These are phyloP conservation scores for Neurospora cerealis DNA, from an alignment of 495 filamentous ascomycete species.

Conservation along the genomic window DNA sequence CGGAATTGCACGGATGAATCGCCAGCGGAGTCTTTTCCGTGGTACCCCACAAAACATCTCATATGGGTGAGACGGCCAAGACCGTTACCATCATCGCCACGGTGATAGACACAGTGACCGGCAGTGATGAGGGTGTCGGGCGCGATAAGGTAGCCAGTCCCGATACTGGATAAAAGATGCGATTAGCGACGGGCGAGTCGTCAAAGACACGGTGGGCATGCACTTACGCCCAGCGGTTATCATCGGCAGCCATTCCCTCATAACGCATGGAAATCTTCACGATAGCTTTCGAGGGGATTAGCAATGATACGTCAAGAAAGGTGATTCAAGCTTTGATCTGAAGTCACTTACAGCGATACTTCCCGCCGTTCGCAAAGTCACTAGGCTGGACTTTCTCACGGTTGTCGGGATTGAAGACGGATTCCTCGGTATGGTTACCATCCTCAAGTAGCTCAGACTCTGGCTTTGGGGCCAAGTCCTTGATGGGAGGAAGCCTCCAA, in stretches of 20 bases:
- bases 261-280: background rate
- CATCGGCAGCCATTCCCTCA: rapidly evolving
- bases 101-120: background rate
- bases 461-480: background rate
- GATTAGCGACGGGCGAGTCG: too few relatives aligned
- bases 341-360: background rate
- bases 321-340: too few relatives aligned
- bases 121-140: background rate
- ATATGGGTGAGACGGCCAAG: background rate
- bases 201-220: too few relatives aligned
- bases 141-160: background rate
- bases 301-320: background rate
- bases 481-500: background rate
- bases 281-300: background rate
- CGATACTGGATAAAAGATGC: too few relatives aligned
- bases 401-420: background rate
- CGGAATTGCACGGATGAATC: background rate
- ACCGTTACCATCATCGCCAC: rapidly evolving
- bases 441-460: background rate
- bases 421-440: background rate
- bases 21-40: background rate
- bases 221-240: background rate
- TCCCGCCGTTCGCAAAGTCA: background rate
- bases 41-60: background rate
- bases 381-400: background rate